Conservation (phyloP, 441 rosid genomes). For the Hura crepitans region DNA sequence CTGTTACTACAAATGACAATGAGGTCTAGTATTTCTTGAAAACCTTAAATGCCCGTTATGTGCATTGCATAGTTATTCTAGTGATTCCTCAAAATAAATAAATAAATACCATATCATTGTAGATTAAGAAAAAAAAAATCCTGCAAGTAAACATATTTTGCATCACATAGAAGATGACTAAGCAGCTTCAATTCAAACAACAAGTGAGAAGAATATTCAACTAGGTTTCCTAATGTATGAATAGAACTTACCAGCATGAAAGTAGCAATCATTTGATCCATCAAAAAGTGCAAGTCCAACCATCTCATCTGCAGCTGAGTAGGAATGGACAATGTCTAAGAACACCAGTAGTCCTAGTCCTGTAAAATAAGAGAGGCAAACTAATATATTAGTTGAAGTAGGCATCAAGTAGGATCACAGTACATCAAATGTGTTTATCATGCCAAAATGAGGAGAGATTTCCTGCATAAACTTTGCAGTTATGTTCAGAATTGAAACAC, state of each 20-base stretch:
- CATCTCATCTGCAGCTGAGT: slow-evolving; percentile 98
- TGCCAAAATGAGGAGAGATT: background rate
- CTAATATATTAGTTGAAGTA: slow-evolving; percentile 13
- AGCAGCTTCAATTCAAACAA: slow-evolving; percentile 10
- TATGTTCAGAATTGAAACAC: background rate
- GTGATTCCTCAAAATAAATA: background rate
- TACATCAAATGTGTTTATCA: background rate
- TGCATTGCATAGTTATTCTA: background rate
- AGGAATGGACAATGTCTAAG: slow-evolving; percentile 90
- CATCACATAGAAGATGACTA: background rate
- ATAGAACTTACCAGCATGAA: slow-evolving; percentile 62
- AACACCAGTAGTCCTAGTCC: slow-evolving; percentile 84
- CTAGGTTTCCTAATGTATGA: background rate
- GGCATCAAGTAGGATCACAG: background rate
- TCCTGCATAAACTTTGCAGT: background rate
- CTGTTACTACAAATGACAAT: background rate
- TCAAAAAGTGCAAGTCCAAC: slow-evolving; percentile 86
- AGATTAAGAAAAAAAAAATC: background rate
- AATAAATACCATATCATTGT: background rate
- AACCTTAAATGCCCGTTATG: background rate
- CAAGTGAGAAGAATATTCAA: background rate
- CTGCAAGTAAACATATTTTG: background rate
- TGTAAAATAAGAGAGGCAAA: slow-evolving; percentile 29
- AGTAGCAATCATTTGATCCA: slow-evolving; percentile 97
- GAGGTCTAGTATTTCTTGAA: background rate